Conservation (phyloP, 345 rosid species). For the Eucalyptus guilfoylei region DNA sequence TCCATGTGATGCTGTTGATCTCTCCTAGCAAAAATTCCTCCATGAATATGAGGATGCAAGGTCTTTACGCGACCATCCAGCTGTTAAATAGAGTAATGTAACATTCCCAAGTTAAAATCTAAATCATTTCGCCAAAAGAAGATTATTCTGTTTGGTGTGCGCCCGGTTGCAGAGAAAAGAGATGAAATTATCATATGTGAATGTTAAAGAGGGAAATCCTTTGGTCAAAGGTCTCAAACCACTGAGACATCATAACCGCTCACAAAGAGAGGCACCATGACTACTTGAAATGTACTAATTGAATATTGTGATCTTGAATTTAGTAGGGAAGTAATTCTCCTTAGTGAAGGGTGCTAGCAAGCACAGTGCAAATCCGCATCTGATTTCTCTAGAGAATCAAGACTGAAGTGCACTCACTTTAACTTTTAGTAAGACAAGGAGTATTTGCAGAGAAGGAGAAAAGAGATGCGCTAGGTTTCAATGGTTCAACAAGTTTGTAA, state of each 20-base stretch:
- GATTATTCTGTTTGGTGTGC: not conserved
- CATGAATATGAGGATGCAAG: conserved; percentile 76
- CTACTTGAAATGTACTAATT: no score
- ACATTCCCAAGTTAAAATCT: not conserved
- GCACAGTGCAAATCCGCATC: not conserved
- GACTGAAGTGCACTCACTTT: no score
- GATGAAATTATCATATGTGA: no score
- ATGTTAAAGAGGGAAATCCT: not conserved
- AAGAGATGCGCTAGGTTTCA: not conserved
- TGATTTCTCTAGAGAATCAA: no score
- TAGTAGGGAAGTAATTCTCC: not conserved
- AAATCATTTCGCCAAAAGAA: not conserved
- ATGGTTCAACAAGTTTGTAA: not conserved
- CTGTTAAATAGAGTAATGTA: conserved; percentile 10
- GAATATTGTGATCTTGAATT: not conserved
- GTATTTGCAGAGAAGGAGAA: not conserved
- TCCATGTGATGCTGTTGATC: conserved; percentile 84
- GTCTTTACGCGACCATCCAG: conserved; percentile 94
- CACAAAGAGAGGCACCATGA: no score
- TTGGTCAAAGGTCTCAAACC: not conserved
- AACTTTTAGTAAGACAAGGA: no score
- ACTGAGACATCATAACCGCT: no score
- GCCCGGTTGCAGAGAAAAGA: not conserved
- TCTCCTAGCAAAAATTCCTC: conserved; percentile 85
- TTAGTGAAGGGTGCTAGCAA: not conserved